Evolutionary conservation across 768 basidiomycete genomes (phyloP).

Genomic region (Suillus cothurnatus): DNA sequence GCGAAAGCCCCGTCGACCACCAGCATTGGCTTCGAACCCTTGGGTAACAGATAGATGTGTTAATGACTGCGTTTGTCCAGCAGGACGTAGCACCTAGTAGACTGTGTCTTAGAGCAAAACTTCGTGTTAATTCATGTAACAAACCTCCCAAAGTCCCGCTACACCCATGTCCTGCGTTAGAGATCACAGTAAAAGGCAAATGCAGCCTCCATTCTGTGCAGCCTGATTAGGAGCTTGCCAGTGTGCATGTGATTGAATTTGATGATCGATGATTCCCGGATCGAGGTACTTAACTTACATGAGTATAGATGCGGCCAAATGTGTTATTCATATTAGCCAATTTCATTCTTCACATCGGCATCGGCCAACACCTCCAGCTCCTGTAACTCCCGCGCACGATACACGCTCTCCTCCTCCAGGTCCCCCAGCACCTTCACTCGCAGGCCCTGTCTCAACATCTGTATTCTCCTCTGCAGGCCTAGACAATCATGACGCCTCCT

Average conservation of each 20-base stretch:
- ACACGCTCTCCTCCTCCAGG: slow-evolving; percentile 65
- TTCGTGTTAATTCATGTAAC: neutral
- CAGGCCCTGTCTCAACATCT: slow-evolving; percentile 45
- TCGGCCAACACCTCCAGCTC: slow-evolving; percentile 69
- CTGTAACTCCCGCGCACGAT: slow-evolving; percentile 62
- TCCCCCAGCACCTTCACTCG: slow-evolving; percentile 27
- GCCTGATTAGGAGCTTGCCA: too few species aligned
- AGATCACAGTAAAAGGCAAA: neutral
- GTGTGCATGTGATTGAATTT: too few species aligned
- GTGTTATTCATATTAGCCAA: too few species aligned
- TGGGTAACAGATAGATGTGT: slow-evolving; percentile 75
- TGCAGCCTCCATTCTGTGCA: too few species aligned
- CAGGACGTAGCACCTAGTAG: slow-evolving; percentile 68
- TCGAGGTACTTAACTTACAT: too few species aligned
- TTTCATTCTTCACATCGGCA: slow-evolving; percentile 64
- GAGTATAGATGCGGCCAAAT: too few species aligned
- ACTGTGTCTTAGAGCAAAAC: slow-evolving; percentile 17
- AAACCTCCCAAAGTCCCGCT: slow-evolving; percentile 53
- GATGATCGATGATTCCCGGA: too few species aligned
- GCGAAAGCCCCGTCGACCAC: slow-evolving; percentile 70
- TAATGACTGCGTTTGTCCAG: slow-evolving; percentile 70
- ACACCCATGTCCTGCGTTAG: slow-evolving; percentile 42
- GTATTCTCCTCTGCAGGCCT: slow-evolving; percentile 40
- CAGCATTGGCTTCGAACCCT: slow-evolving; percentile 71
- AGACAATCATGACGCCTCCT: slow-evolving; percentile 23